Base-by-base conservation (phyloP, 352 stramenopile species). In the Pythium aristosporum region DNA sequence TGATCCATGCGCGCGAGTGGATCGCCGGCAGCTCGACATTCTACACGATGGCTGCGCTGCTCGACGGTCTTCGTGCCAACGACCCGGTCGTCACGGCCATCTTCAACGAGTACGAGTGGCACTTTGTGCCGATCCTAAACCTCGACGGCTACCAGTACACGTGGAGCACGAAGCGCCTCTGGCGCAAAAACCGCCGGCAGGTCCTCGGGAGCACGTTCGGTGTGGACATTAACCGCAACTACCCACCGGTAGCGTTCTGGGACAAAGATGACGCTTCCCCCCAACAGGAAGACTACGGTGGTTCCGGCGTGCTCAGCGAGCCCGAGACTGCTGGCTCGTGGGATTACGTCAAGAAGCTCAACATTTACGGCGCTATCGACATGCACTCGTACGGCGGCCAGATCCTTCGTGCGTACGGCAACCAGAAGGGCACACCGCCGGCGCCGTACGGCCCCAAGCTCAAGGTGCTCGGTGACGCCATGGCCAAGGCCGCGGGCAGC, bases 221-320 rank as follows among this genome's bases (percentile, higher is more conserved):
- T n/a, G 63, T 78, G 5, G 71, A 78, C 36, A 43, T 75, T 16
- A 78, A 78, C 62, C 71, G 71, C 56, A 78, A 78, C 56, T 78
- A 61, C 44, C 68, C 68, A 10, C 68, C 71, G 8, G 46, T 18
- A 6, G 28, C 30, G 30, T 71, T 65, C 50, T 78, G 73, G 49
- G 63, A 63, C 43, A 16, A 50, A 7, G 67, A 47, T 25, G 55
- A 51, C 2, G 57, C 25, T 30, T 30, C 25, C 25, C 25, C 25
- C 49, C 32, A 7, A 18, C 41, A 28, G 39, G 25, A 60, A 44
- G 37, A 23, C 62, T 78, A 73, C 62, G 63, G 68, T 7, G 71
- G 71, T 18, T n/a, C 63, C 13, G 21, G 20, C 15, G 59, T 71
- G 21, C 69, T 75, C 15, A 78, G 71, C 44, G 71, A 78, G 50